Evolutionary conservation across 2,329 filamentous ascomycete species (phyloP).

Genomic region (Curvularia eragrostidis): DNA sequence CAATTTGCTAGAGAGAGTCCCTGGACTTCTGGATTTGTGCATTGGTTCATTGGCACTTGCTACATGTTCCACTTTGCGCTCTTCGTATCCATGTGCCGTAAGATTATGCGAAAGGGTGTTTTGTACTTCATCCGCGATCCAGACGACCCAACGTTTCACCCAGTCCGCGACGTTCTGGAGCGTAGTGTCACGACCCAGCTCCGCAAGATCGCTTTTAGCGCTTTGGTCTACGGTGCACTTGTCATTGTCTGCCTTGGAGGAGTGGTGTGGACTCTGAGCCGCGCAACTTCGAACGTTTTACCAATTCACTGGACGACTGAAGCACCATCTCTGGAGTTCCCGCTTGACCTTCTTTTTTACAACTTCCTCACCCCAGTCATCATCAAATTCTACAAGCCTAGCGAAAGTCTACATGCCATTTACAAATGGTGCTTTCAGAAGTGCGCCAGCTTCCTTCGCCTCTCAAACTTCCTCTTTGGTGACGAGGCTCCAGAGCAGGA

Average conservation of each 20-base stretch:
- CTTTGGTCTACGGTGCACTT: slow-evolving; percentile 90
- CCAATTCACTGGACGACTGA: slow-evolving; percentile 94
- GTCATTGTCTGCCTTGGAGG: slow-evolving; percentile 93
- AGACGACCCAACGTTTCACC: slow-evolving; percentile 97
- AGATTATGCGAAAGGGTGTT: slow-evolving; percentile 94
- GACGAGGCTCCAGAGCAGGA: slow-evolving; percentile 84
- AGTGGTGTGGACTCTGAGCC: slow-evolving; percentile 89
- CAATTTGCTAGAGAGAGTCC: slow-evolving; percentile 80
- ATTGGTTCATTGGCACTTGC: slow-evolving; percentile 98
- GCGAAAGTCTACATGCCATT: slow-evolving; percentile 80
- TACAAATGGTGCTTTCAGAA: slow-evolving; percentile 97
- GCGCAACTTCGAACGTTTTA: slow-evolving; percentile 72
- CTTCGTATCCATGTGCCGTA: slow-evolving; percentile 98
- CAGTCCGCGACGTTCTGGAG: slow-evolving; percentile 94
- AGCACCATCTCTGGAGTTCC: slow-evolving; percentile 91
- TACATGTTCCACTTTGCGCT: slow-evolving; percentile 99
- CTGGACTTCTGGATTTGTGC: slow-evolving; percentile 90
- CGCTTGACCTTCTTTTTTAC: slow-evolving; percentile 92
- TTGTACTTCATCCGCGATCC: slow-evolving; percentile 98
- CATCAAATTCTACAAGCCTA: slow-evolving; percentile 82
- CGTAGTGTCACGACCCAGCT: slow-evolving; percentile 90
- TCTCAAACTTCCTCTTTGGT: slow-evolving; percentile 93
- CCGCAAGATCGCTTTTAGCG: slow-evolving; percentile 94
- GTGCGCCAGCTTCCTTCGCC: slow-evolving; percentile 78
- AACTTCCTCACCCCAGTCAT: slow-evolving; percentile 93